phyloP scores from a whole-genome alignment of 2,329 filamentous ascomycete genomes.

The Arthroderma sp. region DNA sequence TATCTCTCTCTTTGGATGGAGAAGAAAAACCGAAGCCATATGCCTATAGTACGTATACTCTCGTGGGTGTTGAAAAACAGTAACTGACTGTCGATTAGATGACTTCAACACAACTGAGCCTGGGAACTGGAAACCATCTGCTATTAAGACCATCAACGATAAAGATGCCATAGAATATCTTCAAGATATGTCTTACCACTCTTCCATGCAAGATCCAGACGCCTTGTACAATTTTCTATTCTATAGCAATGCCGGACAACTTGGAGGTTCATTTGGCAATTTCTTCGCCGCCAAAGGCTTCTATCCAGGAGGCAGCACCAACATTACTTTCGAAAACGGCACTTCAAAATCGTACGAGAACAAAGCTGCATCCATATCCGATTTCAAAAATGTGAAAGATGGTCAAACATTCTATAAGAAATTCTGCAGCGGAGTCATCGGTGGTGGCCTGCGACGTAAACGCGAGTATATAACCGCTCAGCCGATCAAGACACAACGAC shows the following conservation, averaged over 20 bases:
- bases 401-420: conserved; percentile 29
- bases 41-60: conserved; percentile 7
- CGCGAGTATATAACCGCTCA: background rate
- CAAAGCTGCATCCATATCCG: conserved; percentile 12
- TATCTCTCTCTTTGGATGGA: conserved; percentile 51
- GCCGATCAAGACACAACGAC: conserved; percentile 2
- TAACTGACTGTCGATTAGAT: conserved; percentile 6
- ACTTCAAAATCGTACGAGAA: conserved; percentile 16
- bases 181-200: conserved; percentile 11
- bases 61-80: background rate
- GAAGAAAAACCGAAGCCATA: conserved; percentile 45
- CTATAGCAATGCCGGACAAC: conserved; percentile 8
- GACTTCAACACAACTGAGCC: conserved; percentile 9
- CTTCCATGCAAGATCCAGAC: conserved; percentile 18
- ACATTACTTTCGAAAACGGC: conserved; percentile 21
- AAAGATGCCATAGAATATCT: conserved; percentile 18
- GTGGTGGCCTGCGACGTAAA: conserved; percentile 7
- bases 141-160: conserved; percentile 20
- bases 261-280: conserved; percentile 2
- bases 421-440: conserved; percentile 19
- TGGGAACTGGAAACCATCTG: conserved; percentile 13
- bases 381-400: conserved; percentile 25
- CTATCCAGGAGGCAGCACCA: conserved; percentile 18
- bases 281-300: conserved; percentile 7
- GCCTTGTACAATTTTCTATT: conserved; percentile 23